Percentiles rank a stretch among this genome's conserved stretches.
These are phyloP conservation scores for Cercospora sp. DNA, from an alignment of 2,329 filamentous ascomycete species.

Conservation along the genomic window DNA sequence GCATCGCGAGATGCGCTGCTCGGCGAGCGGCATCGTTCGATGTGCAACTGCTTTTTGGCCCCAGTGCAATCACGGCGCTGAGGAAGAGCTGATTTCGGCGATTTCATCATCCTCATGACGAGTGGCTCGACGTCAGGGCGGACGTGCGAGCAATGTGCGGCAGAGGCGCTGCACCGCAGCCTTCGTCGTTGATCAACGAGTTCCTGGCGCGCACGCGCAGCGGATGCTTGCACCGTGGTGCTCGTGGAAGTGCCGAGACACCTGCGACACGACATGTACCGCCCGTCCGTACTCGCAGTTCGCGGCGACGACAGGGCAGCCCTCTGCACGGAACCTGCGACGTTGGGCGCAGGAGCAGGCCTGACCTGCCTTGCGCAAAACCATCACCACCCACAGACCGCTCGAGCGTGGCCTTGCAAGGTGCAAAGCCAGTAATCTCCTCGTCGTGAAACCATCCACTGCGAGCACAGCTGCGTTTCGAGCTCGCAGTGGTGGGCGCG, in stretches of 20 bases:
- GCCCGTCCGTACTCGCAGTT: neutral
- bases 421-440: neutral
- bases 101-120: neutral
- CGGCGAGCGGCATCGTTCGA: neutral
- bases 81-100: neutral
- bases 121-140: conserved; percentile 5
- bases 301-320: conserved; percentile 3
- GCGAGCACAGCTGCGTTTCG: neutral
- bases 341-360: neutral
- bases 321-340: neutral
- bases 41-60: neutral
- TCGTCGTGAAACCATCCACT: neutral
- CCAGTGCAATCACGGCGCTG: neutral
- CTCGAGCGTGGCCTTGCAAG: conserved; percentile 5
- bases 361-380: neutral
- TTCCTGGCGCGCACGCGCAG: conserved; percentile 1
- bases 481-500: neutral
- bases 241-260: conserved; percentile 19
- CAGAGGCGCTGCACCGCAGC: neutral
- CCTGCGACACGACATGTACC: conserved; percentile 18
- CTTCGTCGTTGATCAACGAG: conserved; percentile 1
- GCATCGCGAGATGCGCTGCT: neutral
- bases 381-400: neutral
- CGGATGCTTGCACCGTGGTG: conserved; percentile 6
- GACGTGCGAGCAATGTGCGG: conserved; percentile 3